These are phyloP conservation scores for Marchantia paleacea DNA, from an alignment of 225 moss, liverwort and hornwort genomes.

Conservation along the genomic window DNA sequence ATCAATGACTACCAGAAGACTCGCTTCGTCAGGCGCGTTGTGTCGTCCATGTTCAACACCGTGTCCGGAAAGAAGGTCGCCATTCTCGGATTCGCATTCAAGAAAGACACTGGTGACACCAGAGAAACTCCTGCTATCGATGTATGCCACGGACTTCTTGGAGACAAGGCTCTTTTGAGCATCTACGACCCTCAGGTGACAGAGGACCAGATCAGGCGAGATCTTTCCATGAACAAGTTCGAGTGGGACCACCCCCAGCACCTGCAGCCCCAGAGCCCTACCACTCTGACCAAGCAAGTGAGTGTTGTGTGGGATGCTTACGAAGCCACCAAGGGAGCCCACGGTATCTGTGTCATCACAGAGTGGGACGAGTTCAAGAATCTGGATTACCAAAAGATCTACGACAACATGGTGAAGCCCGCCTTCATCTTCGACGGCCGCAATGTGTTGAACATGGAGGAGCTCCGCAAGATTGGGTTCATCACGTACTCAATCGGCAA, in stretches of 20 bases:
- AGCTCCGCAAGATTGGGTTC: constrained; percentile 79
- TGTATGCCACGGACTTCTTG: constrained; percentile 79
- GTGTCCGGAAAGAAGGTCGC: constrained; percentile 89
- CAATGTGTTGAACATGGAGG: constrained; percentile 59
- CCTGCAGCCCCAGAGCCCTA: constrained; percentile 64
- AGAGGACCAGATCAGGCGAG: constrained; percentile 84
- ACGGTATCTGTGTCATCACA: constrained; percentile 77
- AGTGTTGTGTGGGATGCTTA: constrained; percentile 73
- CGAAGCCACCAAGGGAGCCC: constrained; percentile 74
- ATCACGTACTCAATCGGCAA: constrained; percentile 85
- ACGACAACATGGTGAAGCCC: constrained; percentile 84
- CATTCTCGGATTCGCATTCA: constrained; percentile 79
- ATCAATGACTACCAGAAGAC: constrained; percentile 96
- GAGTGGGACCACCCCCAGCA: constrained; percentile 97
- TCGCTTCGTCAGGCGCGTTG: constrained; percentile 82
- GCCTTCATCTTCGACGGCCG: constrained; percentile 90
- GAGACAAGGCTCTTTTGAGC: constrained; percentile 64
- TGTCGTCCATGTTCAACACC: constrained; percentile 93
- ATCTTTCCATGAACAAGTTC: constrained; percentile 89
- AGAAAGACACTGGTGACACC: constrained; percentile 91
- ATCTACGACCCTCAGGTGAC: constrained; percentile 87
- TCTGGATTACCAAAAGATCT: constrained; percentile 77
- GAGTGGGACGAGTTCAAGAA: constrained; percentile 98
- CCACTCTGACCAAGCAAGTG: constrained; percentile 57
- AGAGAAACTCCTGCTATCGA: constrained; percentile 84